phyloP scores from a whole-genome alignment of 2,329 filamentous ascomycete genomes.

The Botrytis sinoallii region DNA sequence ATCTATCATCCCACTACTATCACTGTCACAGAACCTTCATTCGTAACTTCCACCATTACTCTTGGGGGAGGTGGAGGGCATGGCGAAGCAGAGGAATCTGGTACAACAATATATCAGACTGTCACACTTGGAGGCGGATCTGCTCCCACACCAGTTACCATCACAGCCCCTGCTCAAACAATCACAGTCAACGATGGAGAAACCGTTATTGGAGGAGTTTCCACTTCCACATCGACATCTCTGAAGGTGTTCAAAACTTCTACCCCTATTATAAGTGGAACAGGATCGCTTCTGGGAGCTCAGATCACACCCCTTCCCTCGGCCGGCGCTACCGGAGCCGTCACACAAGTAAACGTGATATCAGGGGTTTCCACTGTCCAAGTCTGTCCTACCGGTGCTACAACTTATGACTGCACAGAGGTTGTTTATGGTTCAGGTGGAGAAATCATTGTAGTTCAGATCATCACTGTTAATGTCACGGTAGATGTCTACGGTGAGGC shows the following conservation, averaged over 20 bases:
- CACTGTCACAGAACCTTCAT: neutral
- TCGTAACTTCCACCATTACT: slow-evolving; percentile 1
- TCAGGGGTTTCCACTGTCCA: slow-evolving; percentile 16
- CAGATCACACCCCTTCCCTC: slow-evolving; percentile 2
- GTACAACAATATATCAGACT: slow-evolving; percentile 5
- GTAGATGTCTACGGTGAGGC: slow-evolving; percentile 7
- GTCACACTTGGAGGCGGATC: neutral
- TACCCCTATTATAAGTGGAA: slow-evolving; percentile 6
- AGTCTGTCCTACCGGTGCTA: slow-evolving; percentile 16
- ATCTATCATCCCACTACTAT: slow-evolving; percentile 13
- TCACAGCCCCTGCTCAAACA: neutral
- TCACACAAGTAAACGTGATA: slow-evolving; percentile 17
- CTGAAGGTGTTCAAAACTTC: slow-evolving; percentile 12
- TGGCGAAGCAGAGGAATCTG: neutral
- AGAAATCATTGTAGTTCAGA: slow-evolving; percentile 13
- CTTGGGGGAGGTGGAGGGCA: neutral
- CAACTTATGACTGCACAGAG: slow-evolving; percentile 16
- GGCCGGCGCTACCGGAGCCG: neutral
- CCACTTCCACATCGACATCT: neutral
- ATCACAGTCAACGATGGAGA: slow-evolving; percentile 1
- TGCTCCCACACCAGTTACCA: neutral
- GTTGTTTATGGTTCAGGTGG: slow-evolving; percentile 12
- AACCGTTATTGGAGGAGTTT: neutral
- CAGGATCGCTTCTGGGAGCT: slow-evolving; percentile 5
- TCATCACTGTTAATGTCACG: slow-evolving; percentile 19